Evolutionary conservation across 306 rosid species (phyloP), one percentile per base, ranked within the genome.

Genomic region (Sicyos edulis): DNA sequence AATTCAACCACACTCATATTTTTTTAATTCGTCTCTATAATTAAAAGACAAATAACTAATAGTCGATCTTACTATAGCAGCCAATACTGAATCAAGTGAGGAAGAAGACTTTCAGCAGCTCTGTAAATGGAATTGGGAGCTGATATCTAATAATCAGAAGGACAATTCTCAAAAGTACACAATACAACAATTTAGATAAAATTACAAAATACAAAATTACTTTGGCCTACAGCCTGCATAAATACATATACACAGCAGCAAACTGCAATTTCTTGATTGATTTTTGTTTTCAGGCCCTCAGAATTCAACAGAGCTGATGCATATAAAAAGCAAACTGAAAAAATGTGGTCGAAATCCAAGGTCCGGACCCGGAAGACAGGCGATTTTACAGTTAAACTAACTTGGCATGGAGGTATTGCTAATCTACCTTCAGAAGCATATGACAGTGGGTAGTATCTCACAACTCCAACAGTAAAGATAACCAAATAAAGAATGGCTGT

Each of bases 341-440:
- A 51, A 69, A 26, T 0, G 22, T 8, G 0, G 73, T 49, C 45
- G 10, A 50, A 69, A 69, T 50, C 24, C 40, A 3, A 42, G 71
- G 71, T 5, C 47, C 47, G 47, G 11, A 32, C 37, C 37, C 37
- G 37, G 5, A 5, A 32, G 37, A 32, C 37, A 32, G 3, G 29
- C 2, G 29, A 26, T 26, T 26, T 26, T 26, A 26, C 29, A 26
- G 29, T 26, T 26, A 26, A 32, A 5, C 37, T 32, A 2, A 32
- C 5, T 32, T 32, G 47, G 20, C 7, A 14, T 47, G 42, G 72
- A 13, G 56, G 8, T 67, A 22, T 49, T 22, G 42, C 37, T 68
- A 13, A 68, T 68, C 72, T 68, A 17, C 72, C 72, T 68, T 22
- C 15, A 42, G 17, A 68, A 45, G 44, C 56, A 68, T 24, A 69